Conservation (phyloP, 768 basidiomycete species). For the Amanita subjunquillea region DNA sequence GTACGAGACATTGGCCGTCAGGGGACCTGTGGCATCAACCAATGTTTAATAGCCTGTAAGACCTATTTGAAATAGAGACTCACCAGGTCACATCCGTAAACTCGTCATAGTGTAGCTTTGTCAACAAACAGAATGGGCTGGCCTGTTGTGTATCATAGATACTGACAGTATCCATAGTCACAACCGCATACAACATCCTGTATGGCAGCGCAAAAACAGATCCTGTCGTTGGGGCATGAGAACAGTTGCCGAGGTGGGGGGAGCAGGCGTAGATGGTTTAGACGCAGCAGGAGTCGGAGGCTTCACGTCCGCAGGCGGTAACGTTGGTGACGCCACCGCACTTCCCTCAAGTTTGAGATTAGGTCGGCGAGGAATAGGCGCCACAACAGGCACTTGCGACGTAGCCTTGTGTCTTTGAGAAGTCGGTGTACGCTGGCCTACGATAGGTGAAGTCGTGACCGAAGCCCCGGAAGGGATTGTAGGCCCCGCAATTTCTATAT, state of each 20-base stretch:
- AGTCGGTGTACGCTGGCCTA: constrained; percentile 18
- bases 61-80: constrained; percentile 16
- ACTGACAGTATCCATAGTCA: constrained; percentile 91
- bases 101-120: constrained; percentile 93
- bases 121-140: constrained; percentile 82
- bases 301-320: constrained; percentile 42
- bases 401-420: constrained; percentile 6
- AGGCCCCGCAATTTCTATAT: constrained; percentile 48
- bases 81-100: constrained; percentile 97
- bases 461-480: constrained; percentile 4
- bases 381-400: constrained; percentile 22
- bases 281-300: constrained; percentile 54
- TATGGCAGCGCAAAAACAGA: constrained; percentile 88
- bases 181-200: constrained; percentile 89
- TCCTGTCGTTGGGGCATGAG: constrained; percentile 23
- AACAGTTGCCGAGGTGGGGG: constrained; percentile 11
- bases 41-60: constrained; percentile 2
- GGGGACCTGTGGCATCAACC: constrained; percentile 59
- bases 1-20: constrained; percentile 86
- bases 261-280: constrained; percentile 40
- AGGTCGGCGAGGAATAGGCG: constrained; percentile 37
- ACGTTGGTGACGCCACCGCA: constrained; percentile 10
- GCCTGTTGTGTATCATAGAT: constrained; percentile 98
- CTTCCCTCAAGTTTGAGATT: constrained; percentile 11
- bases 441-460: constrained; percentile 1